Evolutionary conservation across 495 filamentous ascomycete species (phyloP).

Genomic region (Amphirosellinia nigrospora): DNA sequence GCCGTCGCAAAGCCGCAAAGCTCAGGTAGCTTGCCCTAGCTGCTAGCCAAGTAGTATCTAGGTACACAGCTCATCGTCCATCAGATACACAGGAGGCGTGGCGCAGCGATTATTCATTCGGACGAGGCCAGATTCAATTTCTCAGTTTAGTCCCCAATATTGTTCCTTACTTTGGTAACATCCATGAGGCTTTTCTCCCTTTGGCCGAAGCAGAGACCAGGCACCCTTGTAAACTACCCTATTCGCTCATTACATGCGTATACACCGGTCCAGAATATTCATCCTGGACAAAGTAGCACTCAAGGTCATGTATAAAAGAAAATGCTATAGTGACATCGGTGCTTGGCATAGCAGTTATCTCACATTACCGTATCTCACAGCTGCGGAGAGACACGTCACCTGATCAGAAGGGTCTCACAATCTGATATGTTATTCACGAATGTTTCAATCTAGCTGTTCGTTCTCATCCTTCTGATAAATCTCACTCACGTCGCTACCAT

Average conservation of each 20-base stretch:
- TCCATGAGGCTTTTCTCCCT: constrained; percentile 14
- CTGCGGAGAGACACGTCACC: constrained; percentile 23
- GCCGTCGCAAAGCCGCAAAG: constrained; percentile 6
- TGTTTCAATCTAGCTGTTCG: constrained; percentile 2
- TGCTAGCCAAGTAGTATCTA: constrained; percentile 16
- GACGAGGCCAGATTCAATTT: too few relatives aligned
- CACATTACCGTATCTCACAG: constrained; percentile 3
- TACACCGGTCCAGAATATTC: not conserved
- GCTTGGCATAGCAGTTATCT: constrained; percentile 13
- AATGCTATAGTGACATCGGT: constrained; percentile 10
- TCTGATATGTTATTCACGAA: constrained; percentile 8
- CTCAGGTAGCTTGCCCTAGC: constrained; percentile 13
- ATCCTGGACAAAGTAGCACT: not conserved
- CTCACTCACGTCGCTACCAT: constrained; percentile 7
- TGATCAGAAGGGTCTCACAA: constrained; percentile 21
- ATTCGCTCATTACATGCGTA: not conserved
- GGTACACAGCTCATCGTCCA: too few relatives aligned
- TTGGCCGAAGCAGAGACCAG: constrained; percentile 12
- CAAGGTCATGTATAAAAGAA: not conserved
- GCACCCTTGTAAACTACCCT: not conserved
- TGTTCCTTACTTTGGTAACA: constrained; percentile 7
- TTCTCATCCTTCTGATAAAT: not conserved
- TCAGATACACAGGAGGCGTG: too few relatives aligned
- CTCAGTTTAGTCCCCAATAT: too few relatives aligned
- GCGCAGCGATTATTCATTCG: too few relatives aligned